Conservation (phyloP, 1,139 yeast species). For the Blastobotrys proliferans region DNA sequence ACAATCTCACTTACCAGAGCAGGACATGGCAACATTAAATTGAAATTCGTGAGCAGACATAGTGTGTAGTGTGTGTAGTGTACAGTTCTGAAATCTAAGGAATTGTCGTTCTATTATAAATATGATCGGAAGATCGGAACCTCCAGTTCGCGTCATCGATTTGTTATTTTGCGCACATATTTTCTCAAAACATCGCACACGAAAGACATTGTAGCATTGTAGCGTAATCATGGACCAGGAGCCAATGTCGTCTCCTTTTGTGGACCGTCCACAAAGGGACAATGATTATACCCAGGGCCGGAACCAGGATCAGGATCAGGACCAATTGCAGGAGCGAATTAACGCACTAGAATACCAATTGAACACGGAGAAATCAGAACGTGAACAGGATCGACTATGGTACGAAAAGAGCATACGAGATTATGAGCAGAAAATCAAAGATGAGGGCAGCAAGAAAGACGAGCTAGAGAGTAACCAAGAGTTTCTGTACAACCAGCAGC, state of each 20-base stretch:
- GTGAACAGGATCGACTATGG: slow-evolving; percentile 33
- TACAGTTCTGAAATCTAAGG: not conserved
- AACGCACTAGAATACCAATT: slow-evolving; percentile 36
- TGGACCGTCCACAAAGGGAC: slow-evolving; percentile 1
- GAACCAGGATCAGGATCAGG: not conserved
- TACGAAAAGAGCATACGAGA: slow-evolving; percentile 34
- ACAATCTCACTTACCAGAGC: slow-evolving; percentile 46
- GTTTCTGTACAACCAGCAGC: slow-evolving; percentile 41
- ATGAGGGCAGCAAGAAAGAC: slow-evolving; percentile 34
- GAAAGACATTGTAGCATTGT: not conserved
- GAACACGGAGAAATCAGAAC: slow-evolving; percentile 30
- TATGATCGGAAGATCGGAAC: too few species aligned
- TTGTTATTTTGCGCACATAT: too few species aligned
- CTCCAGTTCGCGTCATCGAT: too few species aligned
- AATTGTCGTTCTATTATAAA: not conserved
- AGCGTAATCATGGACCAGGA: slow-evolving; percentile 8
- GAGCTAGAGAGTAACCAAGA: slow-evolving; percentile 39
- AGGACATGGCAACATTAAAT: slow-evolving; percentile 75
- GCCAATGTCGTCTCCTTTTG: slow-evolving; percentile 12
- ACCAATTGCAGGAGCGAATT: slow-evolving; percentile 19
- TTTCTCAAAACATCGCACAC: not conserved
- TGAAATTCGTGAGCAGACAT: slow-evolving; percentile 51
- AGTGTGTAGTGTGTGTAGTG: not conserved
- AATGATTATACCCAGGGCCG: not conserved
- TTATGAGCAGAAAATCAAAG: slow-evolving; percentile 31